Base-by-base conservation (phyloP, 345 rosid genomes). In the Arabidopsis suecica region DNA sequence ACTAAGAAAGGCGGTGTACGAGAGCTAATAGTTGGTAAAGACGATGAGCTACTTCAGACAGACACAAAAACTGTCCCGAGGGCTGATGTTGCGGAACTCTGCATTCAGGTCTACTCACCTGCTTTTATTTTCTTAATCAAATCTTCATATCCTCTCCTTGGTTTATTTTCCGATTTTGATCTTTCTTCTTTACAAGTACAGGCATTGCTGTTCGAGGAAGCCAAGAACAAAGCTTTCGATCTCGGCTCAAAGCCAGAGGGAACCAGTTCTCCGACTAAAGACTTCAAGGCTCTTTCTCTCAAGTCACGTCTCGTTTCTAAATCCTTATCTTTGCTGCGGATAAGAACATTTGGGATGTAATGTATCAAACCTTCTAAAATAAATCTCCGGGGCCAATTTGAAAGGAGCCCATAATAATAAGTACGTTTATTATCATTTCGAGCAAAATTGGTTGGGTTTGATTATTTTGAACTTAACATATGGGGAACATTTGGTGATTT, bases 21-120 rank as follows among this genome's bases (percentile, higher is more conserved):
- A n/a, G 96, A 91, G 80, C 74, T 91, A 64, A 28, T 91, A 50
- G 79, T 91, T 13, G 93, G 93, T 33, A 89, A 91, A 81, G 90
- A 91, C 63, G 97, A 91, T 42, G 97, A 87, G 83, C 93, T 91
- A 78, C 96, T 91, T 57, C 80, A 87, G 75, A 88, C 97, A 23
- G 88, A 84, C 5, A 84, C 89, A 13, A 88, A 80, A 75, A 82
- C 89, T 30, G 86, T 91, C 37, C 78, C 89, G 0, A 82, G 97
- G 72, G 84, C 76, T 36, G 97, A 91, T 77, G 91, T 89, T 65
- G 93, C 96, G 0, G 91, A 89, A 86, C 93, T 86, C 61, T 85
- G 96, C 83, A 71, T 87, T 79, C 96, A 88, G 96, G 97, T 91
- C 71, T 40, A 14, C 41, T 54, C 61, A 55, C 38, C 32, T 36